Conservation (phyloP, 805 yeast species). For the Suhomyces prunicola region DNA sequence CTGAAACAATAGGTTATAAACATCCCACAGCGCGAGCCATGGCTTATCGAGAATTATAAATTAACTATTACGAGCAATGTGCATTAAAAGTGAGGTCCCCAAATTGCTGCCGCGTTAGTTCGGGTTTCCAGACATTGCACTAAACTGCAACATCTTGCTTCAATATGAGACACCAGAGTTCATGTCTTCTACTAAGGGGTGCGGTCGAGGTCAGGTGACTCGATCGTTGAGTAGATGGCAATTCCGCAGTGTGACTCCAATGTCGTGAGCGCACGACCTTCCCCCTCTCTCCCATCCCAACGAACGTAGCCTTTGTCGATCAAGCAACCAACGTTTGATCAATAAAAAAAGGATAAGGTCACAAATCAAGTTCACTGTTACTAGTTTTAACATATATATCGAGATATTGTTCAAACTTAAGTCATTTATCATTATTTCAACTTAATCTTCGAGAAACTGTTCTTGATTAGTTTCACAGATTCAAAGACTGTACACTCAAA, state of each 20-base stretch:
- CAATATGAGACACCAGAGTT: background rate
- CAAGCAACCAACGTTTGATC: background rate
- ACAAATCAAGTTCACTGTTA: background rate
- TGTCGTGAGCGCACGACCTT: background rate
- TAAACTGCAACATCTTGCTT: background rate
- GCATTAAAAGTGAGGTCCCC: background rate
- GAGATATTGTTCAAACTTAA: background rate
- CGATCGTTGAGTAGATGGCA: background rate
- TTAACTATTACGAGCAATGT: background rate
- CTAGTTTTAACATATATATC: background rate
- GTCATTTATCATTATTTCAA: background rate
- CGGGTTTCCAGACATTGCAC: background rate
- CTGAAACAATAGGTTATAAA: background rate
- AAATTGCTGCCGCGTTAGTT: background rate
- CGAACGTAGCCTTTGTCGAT: constrained; percentile 1
- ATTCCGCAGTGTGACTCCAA: background rate
- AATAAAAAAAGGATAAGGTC: background rate
- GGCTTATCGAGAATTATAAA: background rate
- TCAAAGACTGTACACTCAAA: background rate
- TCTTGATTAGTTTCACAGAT: background rate
- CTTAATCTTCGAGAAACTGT: background rate
- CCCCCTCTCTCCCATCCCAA: constrained; percentile 1
- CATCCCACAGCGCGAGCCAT: background rate
- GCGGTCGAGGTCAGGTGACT: background rate
- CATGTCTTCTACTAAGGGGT: background rate